These are phyloP conservation scores for Ceratocystis variospora DNA, from an alignment of 2,329 filamentous ascomycete genomes.

Conservation along the genomic window DNA sequence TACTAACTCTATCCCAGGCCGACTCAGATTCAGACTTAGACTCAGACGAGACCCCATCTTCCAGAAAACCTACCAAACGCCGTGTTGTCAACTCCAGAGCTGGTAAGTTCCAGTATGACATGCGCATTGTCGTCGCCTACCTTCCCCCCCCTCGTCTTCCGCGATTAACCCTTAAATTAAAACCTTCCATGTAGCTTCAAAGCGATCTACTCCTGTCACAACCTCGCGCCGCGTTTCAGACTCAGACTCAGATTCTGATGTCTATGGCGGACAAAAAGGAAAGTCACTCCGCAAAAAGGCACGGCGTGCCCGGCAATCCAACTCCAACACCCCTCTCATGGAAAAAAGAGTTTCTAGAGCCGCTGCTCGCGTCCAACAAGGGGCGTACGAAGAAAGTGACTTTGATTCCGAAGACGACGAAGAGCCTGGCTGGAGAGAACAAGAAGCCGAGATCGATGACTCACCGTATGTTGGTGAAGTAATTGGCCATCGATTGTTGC, in stretches of 20 bases:
- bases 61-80: constrained; percentile 52
- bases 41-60: constrained; percentile 49
- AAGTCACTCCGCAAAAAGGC: constrained; percentile 62
- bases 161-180: constrained; percentile 19
- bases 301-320: constrained; percentile 55
- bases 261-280: constrained; percentile 63
- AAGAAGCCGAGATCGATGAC: constrained; percentile 56
- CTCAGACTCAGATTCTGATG: constrained; percentile 59
- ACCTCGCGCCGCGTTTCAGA: constrained; percentile 38
- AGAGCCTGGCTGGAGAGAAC: constrained; percentile 49
- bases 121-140: constrained; percentile 5
- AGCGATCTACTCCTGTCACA: constrained; percentile 39
- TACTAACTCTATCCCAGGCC: constrained; percentile 28
- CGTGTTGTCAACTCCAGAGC: constrained; percentile 51
- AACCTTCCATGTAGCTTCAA: constrained; percentile 36
- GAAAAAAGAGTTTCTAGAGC: constrained; percentile 91
- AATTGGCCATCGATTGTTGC: constrained; percentile 69
- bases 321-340: constrained; percentile 51
- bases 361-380: constrained; percentile 55
- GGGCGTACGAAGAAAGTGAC: constrained; percentile 51
- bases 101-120: constrained; percentile 34
- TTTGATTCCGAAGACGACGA: constrained; percentile 47
- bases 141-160: constrained; percentile 5
- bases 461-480: constrained; percentile 82
- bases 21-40: constrained; percentile 41